phyloP scores from a whole-genome alignment of 225 moss, liverwort and hornwort species.

The Straminergon stramineum region DNA sequence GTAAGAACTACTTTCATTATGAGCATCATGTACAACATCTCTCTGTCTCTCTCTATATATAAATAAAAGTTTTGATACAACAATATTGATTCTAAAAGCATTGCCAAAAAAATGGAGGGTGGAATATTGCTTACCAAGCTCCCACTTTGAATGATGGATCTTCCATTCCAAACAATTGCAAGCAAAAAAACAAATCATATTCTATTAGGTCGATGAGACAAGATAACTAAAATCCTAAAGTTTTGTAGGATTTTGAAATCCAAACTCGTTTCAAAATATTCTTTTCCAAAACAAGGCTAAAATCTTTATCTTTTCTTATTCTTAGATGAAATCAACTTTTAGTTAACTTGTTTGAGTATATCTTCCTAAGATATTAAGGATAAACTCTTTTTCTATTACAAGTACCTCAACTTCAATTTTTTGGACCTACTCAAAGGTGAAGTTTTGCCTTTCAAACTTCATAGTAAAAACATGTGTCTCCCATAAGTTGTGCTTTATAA shows the following conservation, averaged over 20 bases:
- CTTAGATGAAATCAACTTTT: background rate
- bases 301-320: no score
- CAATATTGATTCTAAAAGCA: background rate
- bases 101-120: background rate
- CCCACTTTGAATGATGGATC: conserved; percentile 30
- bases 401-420: background rate
- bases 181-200: background rate
- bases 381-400: no score
- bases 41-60: no score
- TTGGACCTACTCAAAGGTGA: background rate
- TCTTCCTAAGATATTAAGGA: no score
- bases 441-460: background rate
- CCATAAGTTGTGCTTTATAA: background rate
- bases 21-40: no score
- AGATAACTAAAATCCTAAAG: background rate
- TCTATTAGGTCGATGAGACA: background rate
- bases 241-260: background rate
- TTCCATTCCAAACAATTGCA: conserved; percentile 76
- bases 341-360: background rate
- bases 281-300: background rate
- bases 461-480: background rate
- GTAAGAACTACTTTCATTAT: no score
- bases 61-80: no score
- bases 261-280: background rate
- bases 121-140: conserved; percentile 10